Conservation (phyloP, 768 basidiomycete species). For the Calocybe cyanea region DNA sequence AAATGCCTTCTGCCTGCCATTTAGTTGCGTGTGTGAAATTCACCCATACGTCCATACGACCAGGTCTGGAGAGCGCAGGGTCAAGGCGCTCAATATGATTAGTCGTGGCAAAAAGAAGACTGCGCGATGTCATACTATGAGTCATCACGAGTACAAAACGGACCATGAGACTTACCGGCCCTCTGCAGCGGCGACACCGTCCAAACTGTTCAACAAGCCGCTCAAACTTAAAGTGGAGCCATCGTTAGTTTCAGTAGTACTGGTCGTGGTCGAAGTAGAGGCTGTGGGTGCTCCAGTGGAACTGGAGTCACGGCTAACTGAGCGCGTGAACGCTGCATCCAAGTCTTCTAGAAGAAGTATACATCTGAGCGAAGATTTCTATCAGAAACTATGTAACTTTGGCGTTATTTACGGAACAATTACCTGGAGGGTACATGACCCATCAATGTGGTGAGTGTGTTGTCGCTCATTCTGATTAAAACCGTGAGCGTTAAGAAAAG, state of each 20-base stretch:
- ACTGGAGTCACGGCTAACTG: constrained; percentile 74
- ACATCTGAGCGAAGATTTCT: constrained; percentile 50
- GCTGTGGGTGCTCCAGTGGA: constrained; percentile 73
- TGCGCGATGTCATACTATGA: constrained; percentile 24
- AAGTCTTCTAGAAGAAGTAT: constrained; percentile 93
- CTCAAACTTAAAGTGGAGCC: constrained; percentile 84
- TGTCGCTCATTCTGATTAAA: constrained; percentile 77
- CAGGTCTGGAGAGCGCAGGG: constrained; percentile 82
- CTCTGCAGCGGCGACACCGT: constrained; percentile 82
- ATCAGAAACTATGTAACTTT: constrained; percentile 7
- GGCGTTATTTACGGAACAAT: constrained; percentile 10
- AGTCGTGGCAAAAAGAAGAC: constrained; percentile 86
- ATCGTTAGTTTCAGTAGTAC: constrained; percentile 50
- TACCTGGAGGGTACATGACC: constrained; percentile 83
- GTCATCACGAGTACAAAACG: constrained; percentile 4
- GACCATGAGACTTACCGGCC: constrained; percentile 58
- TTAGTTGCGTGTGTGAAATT: constrained; percentile 89
- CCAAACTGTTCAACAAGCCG: constrained; percentile 81
- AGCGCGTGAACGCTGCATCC: constrained; percentile 87
- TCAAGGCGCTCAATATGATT: constrained; percentile 94
- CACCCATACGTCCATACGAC: constrained; percentile 91
- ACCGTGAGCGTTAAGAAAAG: constrained; percentile 18
- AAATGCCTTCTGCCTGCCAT: constrained; percentile 91
- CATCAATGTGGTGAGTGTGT: constrained; percentile 83
- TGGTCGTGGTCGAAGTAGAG: constrained; percentile 37